Conservation (phyloP, 371 early-diverging fungal genomes). For the Rhizopus sp. region DNA sequence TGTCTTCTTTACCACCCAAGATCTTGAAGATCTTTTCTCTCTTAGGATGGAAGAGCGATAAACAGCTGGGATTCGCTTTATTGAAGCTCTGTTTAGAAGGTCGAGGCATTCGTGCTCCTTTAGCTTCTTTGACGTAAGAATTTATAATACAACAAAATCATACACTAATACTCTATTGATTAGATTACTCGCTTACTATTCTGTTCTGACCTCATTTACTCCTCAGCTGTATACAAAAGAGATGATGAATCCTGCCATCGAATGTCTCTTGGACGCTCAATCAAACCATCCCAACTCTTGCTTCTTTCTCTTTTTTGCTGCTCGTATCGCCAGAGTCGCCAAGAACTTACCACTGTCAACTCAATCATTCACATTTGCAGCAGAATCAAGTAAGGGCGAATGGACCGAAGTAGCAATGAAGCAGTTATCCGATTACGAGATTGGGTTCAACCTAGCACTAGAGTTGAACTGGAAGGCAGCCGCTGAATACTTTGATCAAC, state of each 20-base stretch:
- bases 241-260: conserved; percentile 50
- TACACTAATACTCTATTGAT: neutral
- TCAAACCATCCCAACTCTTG: conserved; percentile 59
- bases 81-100: conserved; percentile 56
- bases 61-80: conserved; percentile 59
- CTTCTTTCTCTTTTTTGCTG: conserved; percentile 62
- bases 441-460: conserved; percentile 60
- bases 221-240: conserved; percentile 46
- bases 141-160: neutral
- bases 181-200: conserved; percentile 51
- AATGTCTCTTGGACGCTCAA: conserved; percentile 59
- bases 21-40: conserved; percentile 55
- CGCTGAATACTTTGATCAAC: conserved; percentile 42
- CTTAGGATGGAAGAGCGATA: conserved; percentile 61
- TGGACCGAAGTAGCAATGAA: conserved; percentile 58
- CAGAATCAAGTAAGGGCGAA: conserved; percentile 55
- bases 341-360: conserved; percentile 55
- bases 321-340: conserved; percentile 55
- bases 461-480: conserved; percentile 58
- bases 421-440: conserved; percentile 60
- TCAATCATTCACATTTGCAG: conserved; percentile 52
- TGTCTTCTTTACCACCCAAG: conserved; percentile 62
- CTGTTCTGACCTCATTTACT: conserved; percentile 52
- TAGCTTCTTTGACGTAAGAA: conserved; percentile 59
- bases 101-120: conserved; percentile 57